These are phyloP conservation scores for Echites panduratus DNA, from an alignment of 257 asterid genomes.

Conservation along the genomic window DNA sequence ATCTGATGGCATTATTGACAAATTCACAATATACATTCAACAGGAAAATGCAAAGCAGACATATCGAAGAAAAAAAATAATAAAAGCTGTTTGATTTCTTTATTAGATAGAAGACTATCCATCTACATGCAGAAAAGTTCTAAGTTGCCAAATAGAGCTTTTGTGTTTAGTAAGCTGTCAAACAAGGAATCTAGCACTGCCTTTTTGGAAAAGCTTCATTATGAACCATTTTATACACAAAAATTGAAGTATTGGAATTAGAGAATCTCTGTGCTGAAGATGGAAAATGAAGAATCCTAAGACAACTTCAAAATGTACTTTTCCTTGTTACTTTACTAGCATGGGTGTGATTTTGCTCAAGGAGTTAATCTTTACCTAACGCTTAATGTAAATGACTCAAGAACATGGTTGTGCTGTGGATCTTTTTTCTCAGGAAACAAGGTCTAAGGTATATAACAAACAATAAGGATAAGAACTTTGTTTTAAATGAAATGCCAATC, in stretches of 20 bases:
- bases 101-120: not conserved
- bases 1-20: slow-evolving; percentile 34
- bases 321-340: not conserved
- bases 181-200: not conserved
- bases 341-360: not conserved
- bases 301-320: not conserved
- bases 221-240: not conserved
- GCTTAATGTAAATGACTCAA: not conserved
- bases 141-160: not conserved
- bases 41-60: not conserved
- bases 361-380: not conserved
- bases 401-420: not conserved
- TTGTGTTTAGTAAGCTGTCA: not conserved
- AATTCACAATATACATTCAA: slow-evolving; percentile 5
- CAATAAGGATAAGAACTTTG: not conserved
- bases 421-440: not conserved
- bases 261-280: not conserved
- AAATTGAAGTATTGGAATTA: not conserved
- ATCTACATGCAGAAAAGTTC: not conserved
- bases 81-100: not conserved
- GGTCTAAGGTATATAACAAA: not conserved
- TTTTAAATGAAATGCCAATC: slow-evolving; percentile 9
- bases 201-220: not conserved
- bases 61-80: not conserved
- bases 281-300: not conserved